A percentile compares a stretch with the other conserved stretches of the same genome.
Evolutionary conservation across 225 moss, liverwort and hornwort species (phyloP).

Genomic region (Anthoceros angustus): DNA sequence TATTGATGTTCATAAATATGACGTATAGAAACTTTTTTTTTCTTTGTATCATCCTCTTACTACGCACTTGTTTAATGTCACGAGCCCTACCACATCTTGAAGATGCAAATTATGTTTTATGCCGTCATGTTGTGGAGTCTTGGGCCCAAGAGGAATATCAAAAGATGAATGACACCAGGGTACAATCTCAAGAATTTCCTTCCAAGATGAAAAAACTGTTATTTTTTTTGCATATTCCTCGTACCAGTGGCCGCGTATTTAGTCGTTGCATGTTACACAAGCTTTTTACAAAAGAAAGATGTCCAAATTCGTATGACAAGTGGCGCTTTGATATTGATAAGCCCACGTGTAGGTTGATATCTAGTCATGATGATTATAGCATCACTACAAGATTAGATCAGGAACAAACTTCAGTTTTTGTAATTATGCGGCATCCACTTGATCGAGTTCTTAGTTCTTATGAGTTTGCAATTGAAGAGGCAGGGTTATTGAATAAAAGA

Average conservation of each 20-base stretch:
- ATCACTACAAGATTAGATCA: constrained; percentile 14
- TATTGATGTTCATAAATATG: too few relatives aligned
- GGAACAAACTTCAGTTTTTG: constrained; percentile 18
- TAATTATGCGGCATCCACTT: constrained; percentile 20
- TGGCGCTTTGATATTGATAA: constrained; percentile 10
- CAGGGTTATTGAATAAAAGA: constrained; percentile 12
- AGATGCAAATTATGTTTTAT: too few relatives aligned
- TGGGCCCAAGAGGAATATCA: too few relatives aligned
- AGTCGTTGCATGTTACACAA: not conserved
- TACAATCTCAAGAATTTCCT: not conserved
- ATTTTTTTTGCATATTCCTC: not conserved
- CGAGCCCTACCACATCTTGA: too few relatives aligned
- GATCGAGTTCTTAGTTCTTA: constrained; percentile 30
- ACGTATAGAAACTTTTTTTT: too few relatives aligned
- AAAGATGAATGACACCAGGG: too few relatives aligned
- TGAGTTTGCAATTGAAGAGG: constrained; percentile 37
- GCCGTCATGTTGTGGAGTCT: too few relatives aligned
- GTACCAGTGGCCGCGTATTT: not conserved
- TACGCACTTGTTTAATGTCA: too few relatives aligned
- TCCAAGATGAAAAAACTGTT: not conserved
- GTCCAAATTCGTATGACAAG: not conserved
- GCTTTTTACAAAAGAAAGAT: not conserved
- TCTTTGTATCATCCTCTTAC: too few relatives aligned
- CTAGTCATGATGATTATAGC: constrained; percentile 36
- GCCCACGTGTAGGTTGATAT: constrained; percentile 25